Conservation (phyloP, 345 rosid genomes). For the Populus alba region DNA sequence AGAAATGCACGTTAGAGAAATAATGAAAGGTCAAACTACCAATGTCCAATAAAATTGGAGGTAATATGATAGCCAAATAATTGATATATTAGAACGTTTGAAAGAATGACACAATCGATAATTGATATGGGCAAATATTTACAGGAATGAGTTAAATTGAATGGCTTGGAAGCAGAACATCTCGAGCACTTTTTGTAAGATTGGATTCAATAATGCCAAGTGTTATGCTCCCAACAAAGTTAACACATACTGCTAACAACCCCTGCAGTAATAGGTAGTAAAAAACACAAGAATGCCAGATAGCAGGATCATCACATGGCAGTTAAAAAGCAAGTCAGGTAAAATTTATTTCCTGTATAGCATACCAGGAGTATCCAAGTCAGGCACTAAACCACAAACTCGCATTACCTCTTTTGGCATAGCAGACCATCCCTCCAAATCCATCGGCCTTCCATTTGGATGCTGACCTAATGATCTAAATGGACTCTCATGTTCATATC, state of each 20-base stretch:
- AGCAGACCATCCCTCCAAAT: slow-evolving; percentile 69
- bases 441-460: slow-evolving; percentile 63
- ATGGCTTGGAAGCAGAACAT: not conserved
- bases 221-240: not conserved
- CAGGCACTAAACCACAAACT: not conserved
- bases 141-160: not conserved
- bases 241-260: not conserved
- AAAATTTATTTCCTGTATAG: not conserved
- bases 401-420: slow-evolving; percentile 83
- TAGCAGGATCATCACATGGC: not conserved
- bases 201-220: not conserved
- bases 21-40: not conserved
- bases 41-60: not conserved
- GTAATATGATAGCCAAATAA: not conserved
- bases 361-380: not conserved
- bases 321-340: not conserved
- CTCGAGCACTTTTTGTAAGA: not conserved
- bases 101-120: not conserved
- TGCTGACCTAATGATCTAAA: slow-evolving; percentile 68
- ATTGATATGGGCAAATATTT: not conserved
- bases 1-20: not conserved
- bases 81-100: not conserved
- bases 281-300: not conserved
- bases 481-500: slow-evolving; percentile 84
- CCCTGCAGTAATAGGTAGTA: not conserved